A percentile compares a stretch with the other conserved stretches of the same genome.
Conservation (phyloP, 106 monocot species). For the Apostasia ramifera region DNA sequence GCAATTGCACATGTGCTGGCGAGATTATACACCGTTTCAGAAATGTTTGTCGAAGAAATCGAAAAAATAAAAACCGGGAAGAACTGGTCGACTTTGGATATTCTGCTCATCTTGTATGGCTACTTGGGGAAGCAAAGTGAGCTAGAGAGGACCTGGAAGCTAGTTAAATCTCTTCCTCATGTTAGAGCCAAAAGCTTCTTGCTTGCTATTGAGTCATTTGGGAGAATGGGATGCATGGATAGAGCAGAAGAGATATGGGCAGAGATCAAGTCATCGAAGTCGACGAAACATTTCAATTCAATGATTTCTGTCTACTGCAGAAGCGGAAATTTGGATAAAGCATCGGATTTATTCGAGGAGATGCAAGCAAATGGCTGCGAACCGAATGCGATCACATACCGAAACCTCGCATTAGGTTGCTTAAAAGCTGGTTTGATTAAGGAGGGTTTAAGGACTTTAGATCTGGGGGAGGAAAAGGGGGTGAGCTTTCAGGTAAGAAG, state of each 20-base stretch:
- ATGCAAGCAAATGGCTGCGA: constrained; percentile 61
- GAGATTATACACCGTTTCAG: constrained; percentile 57
- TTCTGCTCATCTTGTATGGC: constrained; percentile 87
- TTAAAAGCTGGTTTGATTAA: constrained; percentile 55
- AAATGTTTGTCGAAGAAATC: constrained; percentile 63
- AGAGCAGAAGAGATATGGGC: constrained; percentile 78
- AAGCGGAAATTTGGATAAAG: constrained; percentile 57
- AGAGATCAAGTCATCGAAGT: constrained; percentile 48
- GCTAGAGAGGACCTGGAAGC: constrained; percentile 63
- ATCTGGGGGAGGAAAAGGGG: constrained; percentile 38
- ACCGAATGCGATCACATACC: constrained; percentile 95
- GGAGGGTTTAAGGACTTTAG: constrained; percentile 68
- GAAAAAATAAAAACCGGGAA: constrained; percentile 58
- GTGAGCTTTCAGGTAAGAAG: constrained; percentile 48
- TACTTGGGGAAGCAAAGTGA: constrained; percentile 61
- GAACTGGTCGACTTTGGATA: constrained; percentile 90
- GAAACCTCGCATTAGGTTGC: constrained; percentile 74
- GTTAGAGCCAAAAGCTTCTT: constrained; percentile 59
- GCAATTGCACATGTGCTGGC: constrained; percentile 86
- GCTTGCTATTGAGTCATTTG: constrained; percentile 69
- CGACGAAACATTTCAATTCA: constrained; percentile 65
- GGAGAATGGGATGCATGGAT: constrained; percentile 31
- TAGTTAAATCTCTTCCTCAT: constrained; percentile 58
- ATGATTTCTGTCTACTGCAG: constrained; percentile 80
- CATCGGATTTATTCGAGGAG: constrained; percentile 60